phyloP scores from a whole-genome alignment of 2,329 filamentous ascomycete species.

The Emmonsia crescens region DNA sequence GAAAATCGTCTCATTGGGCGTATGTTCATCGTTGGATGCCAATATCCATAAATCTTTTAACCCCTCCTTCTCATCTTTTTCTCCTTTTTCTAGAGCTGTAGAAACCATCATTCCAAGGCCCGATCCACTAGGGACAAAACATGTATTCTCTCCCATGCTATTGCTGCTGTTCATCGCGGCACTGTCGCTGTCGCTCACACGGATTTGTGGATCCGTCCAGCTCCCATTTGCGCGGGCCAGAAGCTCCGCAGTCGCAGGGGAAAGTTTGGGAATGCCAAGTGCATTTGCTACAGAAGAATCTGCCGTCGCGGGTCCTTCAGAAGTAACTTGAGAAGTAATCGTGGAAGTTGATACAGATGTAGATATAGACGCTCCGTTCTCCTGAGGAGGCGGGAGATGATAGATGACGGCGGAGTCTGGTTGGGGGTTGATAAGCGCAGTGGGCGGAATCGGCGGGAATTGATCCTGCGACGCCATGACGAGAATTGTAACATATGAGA shows the following conservation, averaged over 20 bases:
- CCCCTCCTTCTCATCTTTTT: background rate
- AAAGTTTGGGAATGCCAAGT: conserved; percentile 4
- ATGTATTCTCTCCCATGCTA: background rate
- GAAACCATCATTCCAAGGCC: background rate
- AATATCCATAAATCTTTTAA: background rate
- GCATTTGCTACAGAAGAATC: background rate
- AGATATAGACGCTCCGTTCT: background rate
- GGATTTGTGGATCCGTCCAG: background rate
- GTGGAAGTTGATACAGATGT: background rate
- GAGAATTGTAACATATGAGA: background rate
- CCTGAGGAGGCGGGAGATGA: background rate
- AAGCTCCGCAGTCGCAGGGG: conserved; percentile 4
- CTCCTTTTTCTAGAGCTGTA: background rate
- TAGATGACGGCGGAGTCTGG: background rate
- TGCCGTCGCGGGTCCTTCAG: background rate
- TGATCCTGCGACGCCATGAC: conserved; percentile 2
- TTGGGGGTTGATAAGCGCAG: background rate
- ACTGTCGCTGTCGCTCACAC: background rate
- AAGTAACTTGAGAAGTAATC: background rate
- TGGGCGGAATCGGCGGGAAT: background rate
- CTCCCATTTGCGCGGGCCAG: conserved; percentile 3
- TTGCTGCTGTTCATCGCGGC: background rate
- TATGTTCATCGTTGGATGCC: background rate
- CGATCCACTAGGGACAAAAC: background rate
- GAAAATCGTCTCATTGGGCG: background rate